Evolutionary conservation across 306 rosid species (phyloP).

Genomic region (Crotalaria pallida): DNA sequence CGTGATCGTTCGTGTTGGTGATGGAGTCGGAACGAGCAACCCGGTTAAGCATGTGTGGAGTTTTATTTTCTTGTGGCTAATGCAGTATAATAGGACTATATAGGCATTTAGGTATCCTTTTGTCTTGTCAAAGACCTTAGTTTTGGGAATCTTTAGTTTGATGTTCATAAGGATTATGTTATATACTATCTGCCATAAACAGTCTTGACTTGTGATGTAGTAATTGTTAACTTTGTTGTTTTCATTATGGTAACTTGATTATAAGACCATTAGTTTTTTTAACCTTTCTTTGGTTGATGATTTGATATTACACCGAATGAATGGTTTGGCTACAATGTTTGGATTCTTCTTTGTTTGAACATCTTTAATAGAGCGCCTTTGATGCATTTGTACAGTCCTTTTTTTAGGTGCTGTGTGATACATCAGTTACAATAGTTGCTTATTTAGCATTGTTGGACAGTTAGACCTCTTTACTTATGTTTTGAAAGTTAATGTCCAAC

Average conservation of each 20-base stretch:
- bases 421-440: neutral
- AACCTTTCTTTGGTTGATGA: conserved; percentile 7
- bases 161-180: conserved; percentile 48
- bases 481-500: neutral
- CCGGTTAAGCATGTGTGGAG: conserved; percentile 35
- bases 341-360: neutral
- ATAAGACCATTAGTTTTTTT: neutral
- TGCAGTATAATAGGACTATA: conserved; percentile 30
- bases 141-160: conserved; percentile 33
- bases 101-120: conserved; percentile 36
- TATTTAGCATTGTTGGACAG: neutral
- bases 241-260: conserved; percentile 13
- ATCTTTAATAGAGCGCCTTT: neutral
- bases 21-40: conserved; percentile 29
- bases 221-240: conserved; percentile 34
- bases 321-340: neutral
- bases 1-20: conserved; percentile 30
- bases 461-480: neutral
- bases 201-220: conserved; percentile 32
- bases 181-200: conserved; percentile 35
- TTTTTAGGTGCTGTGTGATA: neutral
- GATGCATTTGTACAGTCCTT: neutral
- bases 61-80: conserved; percentile 46
- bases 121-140: conserved; percentile 25
- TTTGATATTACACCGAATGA: neutral